phyloP scores from a whole-genome alignment of 441 rosid genomes.

The Bruguiera hainesii region DNA sequence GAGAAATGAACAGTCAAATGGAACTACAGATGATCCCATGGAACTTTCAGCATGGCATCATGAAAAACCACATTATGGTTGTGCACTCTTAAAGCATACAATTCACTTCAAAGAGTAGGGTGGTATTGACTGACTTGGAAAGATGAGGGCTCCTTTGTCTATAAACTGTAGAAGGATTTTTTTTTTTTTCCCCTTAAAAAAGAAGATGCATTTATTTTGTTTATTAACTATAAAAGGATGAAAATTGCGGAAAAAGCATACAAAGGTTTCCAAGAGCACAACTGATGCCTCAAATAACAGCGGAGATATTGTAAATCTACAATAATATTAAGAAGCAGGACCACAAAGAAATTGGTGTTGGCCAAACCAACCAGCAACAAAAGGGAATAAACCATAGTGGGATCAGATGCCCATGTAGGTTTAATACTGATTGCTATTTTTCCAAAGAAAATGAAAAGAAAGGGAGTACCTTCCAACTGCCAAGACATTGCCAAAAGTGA shows the following conservation, averaged over 20 bases:
- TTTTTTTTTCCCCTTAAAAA: too few species aligned
- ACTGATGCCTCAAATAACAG: neutral
- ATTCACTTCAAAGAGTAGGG: conserved; percentile 1
- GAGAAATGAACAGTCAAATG: conserved; percentile 3
- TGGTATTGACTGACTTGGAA: neutral
- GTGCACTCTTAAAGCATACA: neutral
- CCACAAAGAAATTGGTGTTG: neutral
- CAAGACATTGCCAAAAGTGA: conserved; percentile 83
- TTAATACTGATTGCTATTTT: neutral
- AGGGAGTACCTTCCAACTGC: conserved; percentile 84
- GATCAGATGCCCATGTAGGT: neutral
- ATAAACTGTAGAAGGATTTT: too few species aligned
- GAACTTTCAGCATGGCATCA: neutral
- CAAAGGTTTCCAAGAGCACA: neutral
- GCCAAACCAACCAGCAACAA: neutral
- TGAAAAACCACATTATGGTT: neutral
- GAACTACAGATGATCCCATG: neutral
- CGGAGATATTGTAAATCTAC: neutral
- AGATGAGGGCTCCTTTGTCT: neutral
- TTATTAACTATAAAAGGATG: too few species aligned
- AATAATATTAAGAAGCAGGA: neutral
- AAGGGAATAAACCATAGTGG: neutral
- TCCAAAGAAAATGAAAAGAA: neutral
- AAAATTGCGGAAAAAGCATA: neutral
- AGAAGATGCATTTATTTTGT: too few species aligned